These are phyloP conservation scores for Lachnellula hyalina DNA, from an alignment of 2,329 filamentous ascomycete genomes.

Conservation along the genomic window DNA sequence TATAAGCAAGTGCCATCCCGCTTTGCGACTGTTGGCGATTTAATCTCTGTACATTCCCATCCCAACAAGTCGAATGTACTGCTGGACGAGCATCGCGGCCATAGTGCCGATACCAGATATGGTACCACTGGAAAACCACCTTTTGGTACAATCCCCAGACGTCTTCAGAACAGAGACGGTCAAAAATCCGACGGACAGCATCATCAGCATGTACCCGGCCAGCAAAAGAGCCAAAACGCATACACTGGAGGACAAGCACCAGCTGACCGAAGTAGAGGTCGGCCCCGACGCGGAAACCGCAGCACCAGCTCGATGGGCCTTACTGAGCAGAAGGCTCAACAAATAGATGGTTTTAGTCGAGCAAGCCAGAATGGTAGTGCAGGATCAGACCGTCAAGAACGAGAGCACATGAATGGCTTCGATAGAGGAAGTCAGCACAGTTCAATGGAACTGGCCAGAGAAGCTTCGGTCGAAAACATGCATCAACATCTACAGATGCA, in stretches of 20 bases:
- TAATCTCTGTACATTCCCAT: constrained; percentile 6
- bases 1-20: constrained; percentile 13
- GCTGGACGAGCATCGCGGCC: constrained; percentile 1
- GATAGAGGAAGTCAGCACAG: too few species aligned
- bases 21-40: constrained; percentile 1
- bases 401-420: background rate
- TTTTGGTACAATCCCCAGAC: background rate
- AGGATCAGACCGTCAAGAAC: background rate
- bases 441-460: too few species aligned
- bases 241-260: background rate
- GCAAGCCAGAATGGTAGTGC: background rate
- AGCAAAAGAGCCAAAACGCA: background rate
- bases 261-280: background rate
- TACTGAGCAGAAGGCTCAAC: background rate
- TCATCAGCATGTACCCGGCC: background rate
- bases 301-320: background rate
- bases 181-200: background rate
- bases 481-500: background rate
- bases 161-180: background rate
- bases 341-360: background rate
- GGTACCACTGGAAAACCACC: constrained; percentile 3
- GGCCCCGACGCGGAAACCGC: background rate
- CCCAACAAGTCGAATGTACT: constrained; percentile 3
- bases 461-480: background rate
- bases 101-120: constrained; percentile 8